phyloP scores from a whole-genome alignment of 352 stramenopile genomes.

The Phytophthora pisi region DNA sequence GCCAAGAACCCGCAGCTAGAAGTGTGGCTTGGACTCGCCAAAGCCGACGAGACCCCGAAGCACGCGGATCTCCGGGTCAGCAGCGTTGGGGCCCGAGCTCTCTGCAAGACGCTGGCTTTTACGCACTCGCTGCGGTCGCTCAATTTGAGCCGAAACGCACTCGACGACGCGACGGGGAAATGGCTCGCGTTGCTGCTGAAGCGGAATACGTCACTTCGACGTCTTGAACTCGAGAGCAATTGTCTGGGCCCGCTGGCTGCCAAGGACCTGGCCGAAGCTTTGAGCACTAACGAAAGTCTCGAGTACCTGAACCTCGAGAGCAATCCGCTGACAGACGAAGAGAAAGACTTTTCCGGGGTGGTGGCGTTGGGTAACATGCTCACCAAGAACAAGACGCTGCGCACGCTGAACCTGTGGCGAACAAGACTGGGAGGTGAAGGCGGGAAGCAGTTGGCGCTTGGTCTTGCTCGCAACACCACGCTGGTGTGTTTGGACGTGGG shows the following conservation, averaged over 20 bases:
- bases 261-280: constrained; percentile 60
- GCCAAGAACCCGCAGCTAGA: constrained; percentile 70
- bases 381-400: constrained; percentile 60
- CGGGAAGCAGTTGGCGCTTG: constrained; percentile 66
- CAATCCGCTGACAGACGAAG: constrained; percentile 79
- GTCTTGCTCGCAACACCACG: constrained; percentile 57
- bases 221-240: constrained; percentile 77
- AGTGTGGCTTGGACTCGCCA: constrained; percentile 71
- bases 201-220: constrained; percentile 64
- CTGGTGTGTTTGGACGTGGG: constrained; percentile 80
- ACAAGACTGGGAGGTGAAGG: constrained; percentile 70
- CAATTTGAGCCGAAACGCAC: constrained; percentile 65
- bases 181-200: constrained; percentile 61
- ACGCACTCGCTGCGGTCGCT: constrained; percentile 72
- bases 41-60: constrained; percentile 54
- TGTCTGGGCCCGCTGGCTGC: constrained; percentile 53
- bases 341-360: constrained; percentile 75
- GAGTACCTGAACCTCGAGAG: constrained; percentile 75
- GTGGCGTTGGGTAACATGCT: constrained; percentile 63
- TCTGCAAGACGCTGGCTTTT: constrained; percentile 75
- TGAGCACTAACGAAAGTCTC: constrained; percentile 58
- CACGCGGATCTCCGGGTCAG: constrained; percentile 64
- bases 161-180: constrained; percentile 72
- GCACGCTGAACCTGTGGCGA: constrained; percentile 76
- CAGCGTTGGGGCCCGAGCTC: constrained; percentile 55